phyloP scores from a whole-genome alignment of 495 filamentous ascomycete genomes.

The Jackrogersella minutella region DNA sequence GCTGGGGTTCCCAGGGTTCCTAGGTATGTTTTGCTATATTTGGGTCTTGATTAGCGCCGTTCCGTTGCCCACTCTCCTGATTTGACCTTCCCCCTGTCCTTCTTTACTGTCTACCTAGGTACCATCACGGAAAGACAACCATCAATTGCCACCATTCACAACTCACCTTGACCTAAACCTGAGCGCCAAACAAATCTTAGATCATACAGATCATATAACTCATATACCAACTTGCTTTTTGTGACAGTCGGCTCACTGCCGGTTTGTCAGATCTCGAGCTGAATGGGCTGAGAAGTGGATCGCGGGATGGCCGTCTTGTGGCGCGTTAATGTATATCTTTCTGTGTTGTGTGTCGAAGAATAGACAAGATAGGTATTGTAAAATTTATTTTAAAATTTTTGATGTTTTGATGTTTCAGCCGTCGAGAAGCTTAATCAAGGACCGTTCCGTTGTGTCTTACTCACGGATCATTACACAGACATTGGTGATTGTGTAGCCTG shows the following conservation, averaged over 20 bases:
- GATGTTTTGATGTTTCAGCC: conserved; percentile 32
- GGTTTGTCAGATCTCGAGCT: conserved; percentile 20
- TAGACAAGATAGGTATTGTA: conserved; percentile 7
- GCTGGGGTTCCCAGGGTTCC: background rate
- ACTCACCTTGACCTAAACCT: conserved; percentile 25
- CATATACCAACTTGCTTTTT: conserved; percentile 12
- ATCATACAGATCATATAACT: conserved; percentile 4
- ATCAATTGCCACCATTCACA: conserved; percentile 20
- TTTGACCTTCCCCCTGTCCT: conserved; percentile 23
- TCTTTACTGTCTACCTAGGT: conserved; percentile 19
- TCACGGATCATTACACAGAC: conserved; percentile 18
- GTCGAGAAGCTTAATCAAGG: conserved; percentile 14
- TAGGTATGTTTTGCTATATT: conserved; percentile 37
- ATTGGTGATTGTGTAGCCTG: conserved; percentile 18
- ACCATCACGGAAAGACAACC: too few species aligned
- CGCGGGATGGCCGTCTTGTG: conserved; percentile 31
- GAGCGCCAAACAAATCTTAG: conserved; percentile 12
- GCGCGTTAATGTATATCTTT: background rate
- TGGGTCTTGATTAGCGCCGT: conserved; percentile 40
- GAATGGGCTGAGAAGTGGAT: conserved; percentile 38
- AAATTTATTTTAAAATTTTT: too few species aligned
- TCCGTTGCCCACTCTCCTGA: conserved; percentile 37
- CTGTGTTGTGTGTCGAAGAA: conserved; percentile 22
- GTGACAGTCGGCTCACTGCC: conserved; percentile 4
- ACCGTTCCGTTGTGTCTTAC: conserved; percentile 32